A percentile compares a stretch with the other conserved stretches of the same genome.
Conservation (phyloP, 768 basidiomycete genomes). For the Xerocomellus amylosporus region DNA sequence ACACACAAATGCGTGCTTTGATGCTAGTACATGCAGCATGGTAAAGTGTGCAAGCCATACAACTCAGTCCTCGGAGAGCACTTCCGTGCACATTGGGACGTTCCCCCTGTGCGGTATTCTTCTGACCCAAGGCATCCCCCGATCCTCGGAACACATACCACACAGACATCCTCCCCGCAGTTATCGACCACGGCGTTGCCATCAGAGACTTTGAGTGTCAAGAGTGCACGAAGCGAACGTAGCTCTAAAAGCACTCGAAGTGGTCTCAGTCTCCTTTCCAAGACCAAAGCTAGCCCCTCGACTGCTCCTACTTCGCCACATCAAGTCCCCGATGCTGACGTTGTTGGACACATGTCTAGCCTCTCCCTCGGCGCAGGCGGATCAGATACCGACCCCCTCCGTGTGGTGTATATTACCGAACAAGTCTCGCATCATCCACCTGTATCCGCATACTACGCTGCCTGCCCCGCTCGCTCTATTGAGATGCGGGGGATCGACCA, state of each 20-base stretch:
- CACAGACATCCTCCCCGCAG: conserved; percentile 25
- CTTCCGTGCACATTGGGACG: conserved; percentile 86
- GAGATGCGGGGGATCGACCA: conserved; percentile 86
- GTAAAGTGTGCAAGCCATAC: conserved; percentile 92
- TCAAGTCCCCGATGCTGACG: conserved; percentile 35
- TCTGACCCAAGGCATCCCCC: conserved; percentile 47
- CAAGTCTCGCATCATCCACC: conserved; percentile 98
- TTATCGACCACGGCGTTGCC: conserved; percentile 21
- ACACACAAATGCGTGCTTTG: background rate
- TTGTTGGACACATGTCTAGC: conserved; percentile 57
- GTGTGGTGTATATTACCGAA: conserved; percentile 83
- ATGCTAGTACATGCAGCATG: conserved; percentile 50
- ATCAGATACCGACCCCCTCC: conserved; percentile 40
- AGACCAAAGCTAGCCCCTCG: conserved; percentile 36
- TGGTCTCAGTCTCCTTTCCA: conserved; percentile 54
- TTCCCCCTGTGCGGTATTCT: conserved; percentile 58
- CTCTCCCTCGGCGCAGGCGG: conserved; percentile 48
- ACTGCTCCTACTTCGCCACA: conserved; percentile 47
- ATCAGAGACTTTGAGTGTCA: conserved; percentile 53
- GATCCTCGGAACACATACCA: conserved; percentile 42
- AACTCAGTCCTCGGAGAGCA: conserved; percentile 87
- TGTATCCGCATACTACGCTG: conserved; percentile 78
- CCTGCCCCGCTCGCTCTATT: conserved; percentile 69
- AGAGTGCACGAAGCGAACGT: conserved; percentile 44
- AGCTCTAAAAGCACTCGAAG: conserved; percentile 63